Base-by-base conservation (phyloP, 2,329 filamentous ascomycete genomes). In the Aspergillus sergii region DNA sequence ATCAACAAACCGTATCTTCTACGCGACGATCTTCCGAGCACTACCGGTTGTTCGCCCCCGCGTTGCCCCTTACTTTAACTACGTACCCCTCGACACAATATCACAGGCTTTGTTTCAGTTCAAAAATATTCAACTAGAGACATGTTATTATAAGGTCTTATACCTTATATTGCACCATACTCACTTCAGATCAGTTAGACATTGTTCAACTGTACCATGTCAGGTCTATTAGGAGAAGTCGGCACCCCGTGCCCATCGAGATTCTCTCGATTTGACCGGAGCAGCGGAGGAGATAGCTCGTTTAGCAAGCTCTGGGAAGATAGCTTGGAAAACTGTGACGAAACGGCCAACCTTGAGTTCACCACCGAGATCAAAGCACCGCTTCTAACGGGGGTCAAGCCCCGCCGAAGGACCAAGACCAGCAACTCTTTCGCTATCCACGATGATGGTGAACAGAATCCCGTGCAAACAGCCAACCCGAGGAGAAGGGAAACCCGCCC, bases 281-380 rank as follows among this genome's bases (percentile, higher is more conserved):
- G 64, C 57, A 66, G 62, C 46, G 61, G 65, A 19, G 62, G 62
- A 43, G 69, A 60, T 57, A 65, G 67, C 57, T 61, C 69, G 3
- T 68, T 72, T 32, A 64, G 68, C 54, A 71, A 66, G 56, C 63
- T 72, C 10, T 70, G 72, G 67, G 69, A 75, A 28, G 70, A 69
- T 28, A 70, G 70, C 36, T 59, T 69, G 30, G 65, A 64, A 36
- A 51, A 59, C 57, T 68, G 71, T 12, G 78, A 80, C n/a, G 69
- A 75, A 19, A 81, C 79, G 0, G 72, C 64, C 6, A 73, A 76
- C 21, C 68, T 81, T 26, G 78, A 82, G 9, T 81, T 78, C 64
- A 81, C 79, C 4, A 77, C 75, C 14, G 78, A 79, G 53, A 72
- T 81, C 57, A 71, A 67, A 56, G 64, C 69, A 21, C 72, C 76